Base-by-base conservation (phyloP, 2,329 filamentous ascomycete genomes). In the Pseudogymnoascus sp. region DNA sequence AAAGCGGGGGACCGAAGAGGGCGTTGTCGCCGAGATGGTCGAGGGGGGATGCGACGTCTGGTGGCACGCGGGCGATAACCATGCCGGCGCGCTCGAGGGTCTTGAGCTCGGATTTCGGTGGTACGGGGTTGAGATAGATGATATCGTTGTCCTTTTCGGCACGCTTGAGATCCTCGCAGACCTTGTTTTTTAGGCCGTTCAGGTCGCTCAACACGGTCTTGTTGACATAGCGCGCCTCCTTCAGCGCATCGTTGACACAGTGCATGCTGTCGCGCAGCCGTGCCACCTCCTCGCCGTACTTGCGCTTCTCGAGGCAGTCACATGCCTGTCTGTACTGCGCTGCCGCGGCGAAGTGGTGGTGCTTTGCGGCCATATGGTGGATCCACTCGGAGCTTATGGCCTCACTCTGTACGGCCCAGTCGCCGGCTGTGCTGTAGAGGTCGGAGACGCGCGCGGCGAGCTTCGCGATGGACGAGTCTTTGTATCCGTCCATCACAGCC, bases 111-210 rank as follows among this genome's bases (percentile, higher is more conserved):
- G 91, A 86, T 71, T 97, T 97, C 10, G 91, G 86, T 2, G 93
- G 91, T 1, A 97, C 91, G 0, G 89, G 83, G 61, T 89, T 84
- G 2, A 97, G 79, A 73, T 97, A 99, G 15, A 99, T 97, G 69
- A 96, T 81, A 74, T 99, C 93, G 68, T 99, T 99, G 72, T 99
- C 95, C 74, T 91, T 96, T 74, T 97, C 93, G 0, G 93, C 93
- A 57, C 93, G 82, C 76, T 96, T 96, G 68, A 99, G 72, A 68
- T 97, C 92, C 69, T 96, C 93, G 35, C 88, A 83, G 0, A 96
- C 89, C 65, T 88, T 87, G 65, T 82, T 87, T 78, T 96, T 96
- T 64, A 99, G 76, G 0, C 87, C 89, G 63, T 91, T 89, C 28
- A 99, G 78, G 74, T 97, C 95, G 1, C 88, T 88, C 2, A 90